A percentile compares a stretch with the other conserved stretches of the same genome.
Conservation (phyloP, 306 rosid species). For the Gastrolobium villosum region DNA sequence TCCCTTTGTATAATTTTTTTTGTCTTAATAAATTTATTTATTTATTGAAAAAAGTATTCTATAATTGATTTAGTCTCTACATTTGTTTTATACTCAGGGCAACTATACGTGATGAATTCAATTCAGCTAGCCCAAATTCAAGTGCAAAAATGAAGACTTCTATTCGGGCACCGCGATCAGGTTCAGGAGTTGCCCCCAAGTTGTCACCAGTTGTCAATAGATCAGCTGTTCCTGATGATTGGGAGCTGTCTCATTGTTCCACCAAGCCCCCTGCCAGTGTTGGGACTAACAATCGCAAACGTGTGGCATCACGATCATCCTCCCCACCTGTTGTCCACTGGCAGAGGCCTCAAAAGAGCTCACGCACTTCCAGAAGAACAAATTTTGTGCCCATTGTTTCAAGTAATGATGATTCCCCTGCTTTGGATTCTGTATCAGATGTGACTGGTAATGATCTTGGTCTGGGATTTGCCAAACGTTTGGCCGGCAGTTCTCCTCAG, state of each 20-base stretch:
- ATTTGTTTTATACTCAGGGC: constrained; percentile 57
- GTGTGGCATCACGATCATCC: constrained; percentile 74
- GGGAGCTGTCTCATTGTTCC: constrained; percentile 76
- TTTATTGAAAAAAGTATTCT: not conserved
- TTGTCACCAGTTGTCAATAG: constrained; percentile 71
- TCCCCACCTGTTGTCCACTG: constrained; percentile 87
- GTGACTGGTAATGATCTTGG: constrained; percentile 73
- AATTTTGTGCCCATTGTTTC: constrained; percentile 73
- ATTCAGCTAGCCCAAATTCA: constrained; percentile 75
- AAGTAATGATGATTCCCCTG: constrained; percentile 74
- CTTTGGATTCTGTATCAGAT: constrained; percentile 72
- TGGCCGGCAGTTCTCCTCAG: constrained; percentile 81
- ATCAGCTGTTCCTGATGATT: constrained; percentile 73
- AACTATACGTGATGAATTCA: constrained; percentile 73
- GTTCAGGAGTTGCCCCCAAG: constrained; percentile 76
- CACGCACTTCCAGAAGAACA: constrained; percentile 86
- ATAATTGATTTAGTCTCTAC: constrained; percentile 32
- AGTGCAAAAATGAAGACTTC: constrained; percentile 67
- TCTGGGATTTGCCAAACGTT: constrained; percentile 68
- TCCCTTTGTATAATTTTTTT: constrained; percentile 16
- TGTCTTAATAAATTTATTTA: not conserved
- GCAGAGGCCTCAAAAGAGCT: constrained; percentile 88
- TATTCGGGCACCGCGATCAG: constrained; percentile 86
- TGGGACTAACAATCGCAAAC: constrained; percentile 79
- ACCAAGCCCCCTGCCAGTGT: constrained; percentile 75